Conservation (phyloP, 108 stramenopile genomes). For the Pseudonitzschia multistriata region DNA sequence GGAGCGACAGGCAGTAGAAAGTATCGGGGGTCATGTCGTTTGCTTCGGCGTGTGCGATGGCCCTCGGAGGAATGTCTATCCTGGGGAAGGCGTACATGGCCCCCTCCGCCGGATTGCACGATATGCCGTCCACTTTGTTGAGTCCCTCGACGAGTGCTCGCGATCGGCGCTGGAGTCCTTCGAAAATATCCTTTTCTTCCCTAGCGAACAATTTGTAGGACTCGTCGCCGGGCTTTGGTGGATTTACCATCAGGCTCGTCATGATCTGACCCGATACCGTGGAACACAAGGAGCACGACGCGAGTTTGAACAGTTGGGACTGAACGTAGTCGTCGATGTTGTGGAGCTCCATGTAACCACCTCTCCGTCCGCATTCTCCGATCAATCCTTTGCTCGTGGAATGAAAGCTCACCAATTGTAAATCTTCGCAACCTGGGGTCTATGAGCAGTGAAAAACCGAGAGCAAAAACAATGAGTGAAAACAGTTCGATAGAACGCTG, state of each 20-base stretch:
- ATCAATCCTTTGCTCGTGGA: slow-evolving; percentile 91
- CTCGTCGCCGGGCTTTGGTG: slow-evolving; percentile 70
- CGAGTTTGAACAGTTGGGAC: slow-evolving; percentile 91
- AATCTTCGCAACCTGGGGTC: slow-evolving; percentile 36
- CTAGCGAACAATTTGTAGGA: slow-evolving; percentile 59
- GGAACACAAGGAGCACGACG: slow-evolving; percentile 82
- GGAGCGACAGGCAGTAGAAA: slow-evolving; percentile 87
- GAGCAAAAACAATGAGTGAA: too few relatives aligned
- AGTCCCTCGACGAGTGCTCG: slow-evolving; percentile 76
- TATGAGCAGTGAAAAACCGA: too few relatives aligned
- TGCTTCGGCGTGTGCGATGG: slow-evolving; percentile 70
- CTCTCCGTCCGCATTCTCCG: slow-evolving; percentile 97
- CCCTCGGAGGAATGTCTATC: slow-evolving; percentile 77
- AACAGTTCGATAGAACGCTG: too few relatives aligned
- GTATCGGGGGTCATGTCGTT: slow-evolving; percentile 84
- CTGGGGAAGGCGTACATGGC: slow-evolving; percentile 97
- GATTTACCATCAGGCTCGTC: slow-evolving; percentile 90
- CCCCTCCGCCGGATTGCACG: slow-evolving; percentile 89
- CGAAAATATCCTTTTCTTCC: slow-evolving; percentile 70
- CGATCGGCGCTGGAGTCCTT: slow-evolving; percentile 71
- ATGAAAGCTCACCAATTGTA: slow-evolving; percentile 95
- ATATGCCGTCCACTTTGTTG: slow-evolving; percentile 87
- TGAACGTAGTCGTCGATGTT: slow-evolving; percentile 79
- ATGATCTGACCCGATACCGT: slow-evolving; percentile 89
- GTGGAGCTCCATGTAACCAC: slow-evolving; percentile 92